phyloP scores from a whole-genome alignment of 495 filamentous ascomycete species.

The Pyrenula massariospora region DNA sequence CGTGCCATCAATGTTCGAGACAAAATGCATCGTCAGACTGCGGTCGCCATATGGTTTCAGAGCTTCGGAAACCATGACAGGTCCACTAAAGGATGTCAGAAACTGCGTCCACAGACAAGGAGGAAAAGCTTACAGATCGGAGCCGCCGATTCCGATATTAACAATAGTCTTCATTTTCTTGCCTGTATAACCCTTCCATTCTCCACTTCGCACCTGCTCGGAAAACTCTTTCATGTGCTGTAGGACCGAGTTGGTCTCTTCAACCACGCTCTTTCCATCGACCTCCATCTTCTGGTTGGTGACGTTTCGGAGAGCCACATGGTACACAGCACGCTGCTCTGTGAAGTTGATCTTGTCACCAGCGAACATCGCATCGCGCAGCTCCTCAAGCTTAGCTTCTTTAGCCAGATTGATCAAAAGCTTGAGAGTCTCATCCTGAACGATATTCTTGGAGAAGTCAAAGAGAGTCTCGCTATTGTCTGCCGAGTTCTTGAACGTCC shows the following conservation, averaged over 20 bases:
- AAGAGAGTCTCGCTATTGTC: constrained; percentile 80
- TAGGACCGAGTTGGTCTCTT: constrained; percentile 81
- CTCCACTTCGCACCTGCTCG: constrained; percentile 83
- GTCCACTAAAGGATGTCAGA: constrained; percentile 53
- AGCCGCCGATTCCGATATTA: constrained; percentile 97
- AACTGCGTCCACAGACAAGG: background rate
- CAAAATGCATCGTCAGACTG: constrained; percentile 84
- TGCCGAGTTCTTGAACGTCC: constrained; percentile 66
- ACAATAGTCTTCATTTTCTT: constrained; percentile 93
- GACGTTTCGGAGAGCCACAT: constrained; percentile 83
- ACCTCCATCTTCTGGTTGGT: constrained; percentile 80
- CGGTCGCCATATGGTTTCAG: constrained; percentile 86
- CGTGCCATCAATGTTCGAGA: constrained; percentile 98
- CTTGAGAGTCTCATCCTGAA: constrained; percentile 83
- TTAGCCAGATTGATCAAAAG: constrained; percentile 79
- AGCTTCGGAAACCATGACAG: constrained; percentile 96
- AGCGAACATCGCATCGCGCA: constrained; percentile 92
- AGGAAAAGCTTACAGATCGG: constrained; percentile 66
- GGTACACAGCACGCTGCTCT: constrained; percentile 91
- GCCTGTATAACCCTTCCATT: constrained; percentile 98
- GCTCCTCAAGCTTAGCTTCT: constrained; percentile 81
- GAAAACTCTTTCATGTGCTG: constrained; percentile 97
- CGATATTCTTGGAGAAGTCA: constrained; percentile 98
- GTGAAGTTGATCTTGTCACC: constrained; percentile 99
- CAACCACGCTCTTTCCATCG: constrained; percentile 89